Percentiles rank a stretch among this genome's conserved stretches.
Evolutionary conservation across 2,329 filamentous ascomycete genomes (phyloP).

Genomic region (Lecanicillium sp.): DNA sequence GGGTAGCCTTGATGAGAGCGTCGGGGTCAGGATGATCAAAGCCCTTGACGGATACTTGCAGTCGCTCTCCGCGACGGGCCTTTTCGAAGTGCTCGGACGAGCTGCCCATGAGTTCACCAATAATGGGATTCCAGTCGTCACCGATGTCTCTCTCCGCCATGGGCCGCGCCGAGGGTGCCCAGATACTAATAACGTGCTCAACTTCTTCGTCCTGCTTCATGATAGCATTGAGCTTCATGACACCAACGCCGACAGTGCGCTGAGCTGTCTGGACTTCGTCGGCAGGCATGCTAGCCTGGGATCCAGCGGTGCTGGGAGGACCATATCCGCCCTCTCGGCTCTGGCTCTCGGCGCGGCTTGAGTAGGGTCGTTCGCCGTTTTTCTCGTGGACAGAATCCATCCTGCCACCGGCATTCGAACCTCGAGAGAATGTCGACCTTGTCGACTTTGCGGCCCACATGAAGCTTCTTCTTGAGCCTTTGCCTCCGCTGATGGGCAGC

Average conservation of each 20-base stretch:
- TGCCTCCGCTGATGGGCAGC: conserved; percentile 42
- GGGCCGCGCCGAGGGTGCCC: conserved; percentile 56
- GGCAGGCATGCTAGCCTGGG: conserved; percentile 26
- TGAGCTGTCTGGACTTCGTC: conserved; percentile 27
- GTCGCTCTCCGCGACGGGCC: conserved; percentile 64
- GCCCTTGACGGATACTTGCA: conserved; percentile 73
- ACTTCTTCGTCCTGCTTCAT: conserved; percentile 66
- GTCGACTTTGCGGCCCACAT: conserved; percentile 64
- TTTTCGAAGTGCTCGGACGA: conserved; percentile 68
- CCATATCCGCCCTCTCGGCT: conserved; percentile 33
- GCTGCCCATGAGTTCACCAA: conserved; percentile 68
- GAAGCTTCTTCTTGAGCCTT: conserved; percentile 53
- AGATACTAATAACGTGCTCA: conserved; percentile 72
- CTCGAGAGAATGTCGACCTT: conserved; percentile 49
- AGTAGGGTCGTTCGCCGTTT: conserved; percentile 33
- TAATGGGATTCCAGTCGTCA: conserved; percentile 66
- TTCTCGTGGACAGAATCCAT: conserved; percentile 54
- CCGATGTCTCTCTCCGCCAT: conserved; percentile 48
- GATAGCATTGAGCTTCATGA: conserved; percentile 68
- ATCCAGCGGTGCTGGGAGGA: conserved; percentile 53
- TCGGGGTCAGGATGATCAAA: conserved; percentile 77
- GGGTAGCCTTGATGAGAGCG: conserved; percentile 74
- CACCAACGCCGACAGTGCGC: conserved; percentile 69
- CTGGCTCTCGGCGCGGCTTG: conserved; percentile 34
- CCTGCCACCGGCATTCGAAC: conserved; percentile 38